Evolutionary conservation across 2,329 filamentous ascomycete genomes (phyloP), one percentile per base, ranked within the genome.

Genomic region (Colletotrichum abscissum): DNA sequence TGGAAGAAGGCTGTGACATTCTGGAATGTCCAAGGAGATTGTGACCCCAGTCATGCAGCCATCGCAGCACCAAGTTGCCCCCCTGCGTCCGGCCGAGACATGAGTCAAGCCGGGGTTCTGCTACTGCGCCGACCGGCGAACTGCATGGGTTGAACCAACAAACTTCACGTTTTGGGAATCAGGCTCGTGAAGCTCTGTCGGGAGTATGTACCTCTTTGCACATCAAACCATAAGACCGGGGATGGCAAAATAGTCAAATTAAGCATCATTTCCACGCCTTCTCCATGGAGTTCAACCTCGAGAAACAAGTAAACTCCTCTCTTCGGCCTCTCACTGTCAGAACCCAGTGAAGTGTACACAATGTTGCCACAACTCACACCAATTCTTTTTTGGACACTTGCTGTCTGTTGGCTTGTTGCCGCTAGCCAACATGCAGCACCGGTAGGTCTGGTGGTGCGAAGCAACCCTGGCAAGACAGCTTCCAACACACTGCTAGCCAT

Each of bases 401-500:
- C 33, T 2, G 9, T 72, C 11, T 12, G 33, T 28, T 60, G 38
- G 7, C 42, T 38, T 9, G 30, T 19, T 24, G 16, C 30, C 3
- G 65, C 54, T 2, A 42, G 14, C n/a, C 28, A 38, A 1, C 8
- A 22, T 49, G 8, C 11, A n/a, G 16, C 54, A 7, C 56, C 64
- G n/a, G 52, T 63, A 8, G 63, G 73, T 26, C 14, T 73, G 22
- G 60, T 63, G 2, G 69, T 74, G 6, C 49, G 64, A 5, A 69
- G 42, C 6, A 59, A n/a, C 22, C 68, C 63, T 4, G 72, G 72
- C 2, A 14, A 24, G 33, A 63, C 68, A 7, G 33, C 68, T 12
- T 57, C 64, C 19, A 57, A 74, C 4, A 72, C 72, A 2, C 19
- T 74, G 5, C 58, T 38, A 11, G 63, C 63, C 12, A 56, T 74